Base-by-base conservation (phyloP, 192 early-diverging fungal species). In the Rhizoclosmatium globosum region DNA sequence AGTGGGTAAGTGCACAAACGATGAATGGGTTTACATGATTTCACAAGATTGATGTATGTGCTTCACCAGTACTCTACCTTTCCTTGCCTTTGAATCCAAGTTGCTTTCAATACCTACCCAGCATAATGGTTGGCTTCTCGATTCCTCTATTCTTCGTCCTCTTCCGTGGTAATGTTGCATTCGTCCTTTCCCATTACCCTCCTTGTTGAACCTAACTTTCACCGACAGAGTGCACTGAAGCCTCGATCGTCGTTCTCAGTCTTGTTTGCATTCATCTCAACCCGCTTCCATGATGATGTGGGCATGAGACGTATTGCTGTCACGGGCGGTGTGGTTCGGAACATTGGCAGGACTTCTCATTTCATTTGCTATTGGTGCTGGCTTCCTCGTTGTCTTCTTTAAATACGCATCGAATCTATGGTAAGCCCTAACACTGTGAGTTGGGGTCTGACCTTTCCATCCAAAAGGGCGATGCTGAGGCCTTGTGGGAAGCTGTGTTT, bases 191-290 rank as follows among this genome's bases (percentile, higher is more conserved):
- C 17, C 64, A 31, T 64, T 17, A 21, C n/a, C n/a, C 11, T 43
- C 3, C 1, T 19, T 21, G 19, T 1, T 21, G 21, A 9, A 41
- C 50, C 45, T 11, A 6, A 68, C 23, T 41, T 65, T 71, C 56
- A 31, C 6, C 6, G 0, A 7, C 45, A 74, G 95, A 74, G 62
- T 74, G 73, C 42, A 87, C 93, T 17, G 96, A 98, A 86, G 94
- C 93, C 3, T 91, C 92, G 23, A 90, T 98, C 74, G 92, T 98
- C 80, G 84, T 98, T n/a, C 68, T 92, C 92, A n/a, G 94, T 98
- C 21, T 82, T 96, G 15, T 87, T 95, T 39, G 83, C 94, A 31
- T 95, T 95, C 85, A 81, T 93, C 80, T 11, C 17, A 1, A 46
- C 38, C 13, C 11, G 19, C 23, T 76, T 83, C n/a, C 19, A 43